Percentiles rank a stretch among this genome's conserved stretches.
These are phyloP conservation scores for Purpureocillium takamizusanense DNA, from an alignment of 2,329 filamentous ascomycete genomes.

Conservation along the genomic window DNA sequence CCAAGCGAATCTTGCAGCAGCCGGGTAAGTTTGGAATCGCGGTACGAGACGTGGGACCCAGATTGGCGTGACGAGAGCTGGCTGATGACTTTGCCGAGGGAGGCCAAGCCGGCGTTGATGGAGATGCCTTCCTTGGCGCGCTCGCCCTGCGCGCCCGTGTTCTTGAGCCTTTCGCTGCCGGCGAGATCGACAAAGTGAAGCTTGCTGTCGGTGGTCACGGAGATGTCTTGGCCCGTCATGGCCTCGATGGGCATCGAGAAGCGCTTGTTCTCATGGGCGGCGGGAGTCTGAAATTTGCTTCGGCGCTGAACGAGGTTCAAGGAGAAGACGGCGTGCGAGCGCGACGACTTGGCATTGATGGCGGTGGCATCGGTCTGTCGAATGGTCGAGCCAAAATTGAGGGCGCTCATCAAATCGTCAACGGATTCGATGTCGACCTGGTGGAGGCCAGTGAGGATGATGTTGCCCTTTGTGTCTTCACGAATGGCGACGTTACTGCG, in stretches of 20 bases:
- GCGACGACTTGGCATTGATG: conserved; percentile 94
- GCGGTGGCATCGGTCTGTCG: conserved; percentile 95
- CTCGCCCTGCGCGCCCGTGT: conserved; percentile 91
- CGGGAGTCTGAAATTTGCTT: conserved; percentile 35
- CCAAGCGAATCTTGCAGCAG: conserved; percentile 93
- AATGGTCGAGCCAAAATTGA: conserved; percentile 89
- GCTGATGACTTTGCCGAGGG: conserved; percentile 94
- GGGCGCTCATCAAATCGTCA: conserved; percentile 78
- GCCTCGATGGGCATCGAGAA: conserved; percentile 79
- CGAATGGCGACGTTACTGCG: conserved; percentile 79
- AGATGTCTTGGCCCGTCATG: conserved; percentile 55
- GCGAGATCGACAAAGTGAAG: conserved; percentile 97
- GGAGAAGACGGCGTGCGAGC: conserved; percentile 95
- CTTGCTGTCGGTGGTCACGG: conserved; percentile 91
- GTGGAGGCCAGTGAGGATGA: conserved; percentile 81
- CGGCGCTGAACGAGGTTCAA: conserved; percentile 87
- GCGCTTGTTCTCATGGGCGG: conserved; percentile 65
- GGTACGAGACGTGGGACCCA: conserved; percentile 90
- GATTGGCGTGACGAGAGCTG: conserved; percentile 85
- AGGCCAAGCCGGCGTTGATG: conserved; percentile 92
- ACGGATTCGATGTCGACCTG: conserved; percentile 85
- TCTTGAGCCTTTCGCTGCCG: conserved; percentile 93
- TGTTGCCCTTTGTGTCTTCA: conserved; percentile 90
- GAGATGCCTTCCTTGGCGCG: conserved; percentile 93
- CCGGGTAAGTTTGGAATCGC: conserved; percentile 93